These are phyloP conservation scores for Mycena crocata DNA, from an alignment of 768 basidiomycete species.

Conservation along the genomic window DNA sequence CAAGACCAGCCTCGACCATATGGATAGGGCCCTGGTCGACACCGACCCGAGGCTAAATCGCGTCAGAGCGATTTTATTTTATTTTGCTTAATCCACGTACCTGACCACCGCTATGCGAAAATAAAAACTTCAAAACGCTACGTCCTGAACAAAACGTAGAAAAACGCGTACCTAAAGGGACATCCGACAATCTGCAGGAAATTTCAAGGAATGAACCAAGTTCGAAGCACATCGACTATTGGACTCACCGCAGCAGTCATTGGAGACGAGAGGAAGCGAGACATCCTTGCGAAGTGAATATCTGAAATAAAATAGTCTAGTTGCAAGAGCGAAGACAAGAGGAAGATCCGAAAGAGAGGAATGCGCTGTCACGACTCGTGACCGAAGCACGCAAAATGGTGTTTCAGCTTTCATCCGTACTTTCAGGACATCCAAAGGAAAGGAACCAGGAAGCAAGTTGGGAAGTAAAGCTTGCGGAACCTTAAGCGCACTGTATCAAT, in stretches of 20 bases:
- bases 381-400: neutral
- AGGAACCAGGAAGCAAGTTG: neutral
- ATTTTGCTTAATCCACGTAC: constrained; percentile 48
- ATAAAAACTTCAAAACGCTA: constrained; percentile 20
- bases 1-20: constrained; percentile 88
- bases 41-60: constrained; percentile 73
- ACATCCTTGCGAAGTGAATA: constrained; percentile 29
- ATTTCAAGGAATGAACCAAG: constrained; percentile 17
- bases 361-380: constrained; percentile 11
- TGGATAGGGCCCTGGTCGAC: constrained; percentile 92
- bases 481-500: neutral
- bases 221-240: constrained; percentile 1
- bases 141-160: neutral
- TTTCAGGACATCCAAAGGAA: too few relatives aligned
- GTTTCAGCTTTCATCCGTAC: neutral
- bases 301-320: neutral
- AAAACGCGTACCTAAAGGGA: constrained; percentile 85
- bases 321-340: neutral
- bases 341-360: constrained; percentile 4
- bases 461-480: neutral
- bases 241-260: constrained; percentile 82
- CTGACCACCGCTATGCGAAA: constrained; percentile 68
- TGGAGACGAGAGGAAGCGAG: constrained; percentile 70
- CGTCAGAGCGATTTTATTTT: constrained; percentile 22
- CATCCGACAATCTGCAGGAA: constrained; percentile 85